Percentiles rank a stretch among this genome's conserved stretches.
phyloP scores from a whole-genome alignment of 345 rosid species.

The Melastoma malabathricum region DNA sequence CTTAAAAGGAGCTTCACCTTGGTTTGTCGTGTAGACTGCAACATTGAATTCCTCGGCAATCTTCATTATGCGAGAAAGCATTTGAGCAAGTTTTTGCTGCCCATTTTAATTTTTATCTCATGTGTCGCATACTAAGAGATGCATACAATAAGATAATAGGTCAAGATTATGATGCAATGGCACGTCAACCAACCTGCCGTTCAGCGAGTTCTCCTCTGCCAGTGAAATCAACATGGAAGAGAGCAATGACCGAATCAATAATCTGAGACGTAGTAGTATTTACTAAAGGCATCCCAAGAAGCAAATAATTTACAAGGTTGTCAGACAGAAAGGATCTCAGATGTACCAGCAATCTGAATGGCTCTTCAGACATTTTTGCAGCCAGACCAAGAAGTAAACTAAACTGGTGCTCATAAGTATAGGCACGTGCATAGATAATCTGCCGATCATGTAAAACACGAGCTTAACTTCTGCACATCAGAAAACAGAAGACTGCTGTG shows the following conservation, averaged over 20 bases:
- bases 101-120: too few relatives aligned
- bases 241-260: slow-evolving; percentile 75
- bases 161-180: too few relatives aligned
- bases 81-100: slow-evolving; percentile 93
- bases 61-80: slow-evolving; percentile 72
- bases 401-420: slow-evolving; percentile 77
- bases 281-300: too few relatives aligned
- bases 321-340: background rate
- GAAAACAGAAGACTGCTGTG: background rate
- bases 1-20: slow-evolving; percentile 25
- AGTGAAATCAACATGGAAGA: slow-evolving; percentile 75
- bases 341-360: slow-evolving; percentile 66
- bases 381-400: slow-evolving; percentile 86
- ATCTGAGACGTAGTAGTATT: slow-evolving; percentile 25
- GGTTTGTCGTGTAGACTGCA: slow-evolving; percentile 90
- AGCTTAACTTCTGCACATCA: background rate
- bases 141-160: too few relatives aligned
- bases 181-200: slow-evolving; percentile 39
- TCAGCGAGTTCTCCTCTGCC: slow-evolving; percentile 94
- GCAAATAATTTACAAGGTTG: too few relatives aligned
- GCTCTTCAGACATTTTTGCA: slow-evolving; percentile 94
- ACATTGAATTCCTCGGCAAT: slow-evolving; percentile 90
- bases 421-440: slow-evolving; percentile 92
- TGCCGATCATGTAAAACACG: slow-evolving; percentile 12
- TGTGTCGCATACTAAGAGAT: too few relatives aligned